phyloP scores from a whole-genome alignment of 148 eudicot genomes.

The Drosera capensis region DNA sequence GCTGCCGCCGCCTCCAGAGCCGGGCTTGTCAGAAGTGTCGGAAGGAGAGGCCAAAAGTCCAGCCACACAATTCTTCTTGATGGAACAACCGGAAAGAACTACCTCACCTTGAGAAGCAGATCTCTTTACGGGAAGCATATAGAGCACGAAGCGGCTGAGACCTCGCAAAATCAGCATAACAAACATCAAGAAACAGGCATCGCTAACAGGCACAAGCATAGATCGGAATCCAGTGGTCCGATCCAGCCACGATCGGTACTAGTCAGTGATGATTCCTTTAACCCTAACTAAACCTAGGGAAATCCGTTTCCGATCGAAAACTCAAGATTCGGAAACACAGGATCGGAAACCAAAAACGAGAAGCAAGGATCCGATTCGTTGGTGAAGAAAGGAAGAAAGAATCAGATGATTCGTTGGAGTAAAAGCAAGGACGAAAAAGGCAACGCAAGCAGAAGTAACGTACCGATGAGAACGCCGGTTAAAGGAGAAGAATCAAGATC shows the following conservation, averaged over 20 bases:
- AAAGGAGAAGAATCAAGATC: slow-evolving; percentile 24
- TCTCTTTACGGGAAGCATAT: slow-evolving; percentile 84
- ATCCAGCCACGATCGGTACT: slow-evolving; percentile 15
- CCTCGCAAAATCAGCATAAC: slow-evolving; percentile 21
- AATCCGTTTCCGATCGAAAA: slow-evolving; percentile 4
- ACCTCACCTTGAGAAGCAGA: slow-evolving; percentile 36
- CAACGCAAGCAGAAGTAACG: slow-evolving; percentile 4
- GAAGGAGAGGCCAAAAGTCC: slow-evolving; percentile 9
- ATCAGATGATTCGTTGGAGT: slow-evolving; percentile 5
- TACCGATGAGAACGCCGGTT: slow-evolving; percentile 29
- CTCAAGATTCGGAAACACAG: background rate
- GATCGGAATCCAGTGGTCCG: slow-evolving; percentile 8
- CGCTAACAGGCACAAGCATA: slow-evolving; percentile 7
- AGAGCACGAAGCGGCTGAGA: slow-evolving; percentile 53
- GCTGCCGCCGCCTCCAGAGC: slow-evolving; percentile 3
- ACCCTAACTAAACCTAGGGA: slow-evolving; percentile 13
- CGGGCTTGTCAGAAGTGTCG: slow-evolving; percentile 1
- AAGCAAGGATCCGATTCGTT: too few relatives aligned
- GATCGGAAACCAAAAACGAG: slow-evolving; percentile 9
- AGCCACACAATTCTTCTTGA: slow-evolving; percentile 33
- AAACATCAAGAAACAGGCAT: slow-evolving; percentile 5
- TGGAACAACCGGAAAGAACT: slow-evolving; percentile 14
- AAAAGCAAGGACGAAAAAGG: slow-evolving; percentile 1
- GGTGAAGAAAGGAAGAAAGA: slow-evolving; percentile 9
- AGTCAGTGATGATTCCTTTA: slow-evolving; percentile 3